A percentile compares a stretch with the other conserved stretches of the same genome.
Conservation (phyloP, 108 stramenopile species). For the Skeletonema grethae region DNA sequence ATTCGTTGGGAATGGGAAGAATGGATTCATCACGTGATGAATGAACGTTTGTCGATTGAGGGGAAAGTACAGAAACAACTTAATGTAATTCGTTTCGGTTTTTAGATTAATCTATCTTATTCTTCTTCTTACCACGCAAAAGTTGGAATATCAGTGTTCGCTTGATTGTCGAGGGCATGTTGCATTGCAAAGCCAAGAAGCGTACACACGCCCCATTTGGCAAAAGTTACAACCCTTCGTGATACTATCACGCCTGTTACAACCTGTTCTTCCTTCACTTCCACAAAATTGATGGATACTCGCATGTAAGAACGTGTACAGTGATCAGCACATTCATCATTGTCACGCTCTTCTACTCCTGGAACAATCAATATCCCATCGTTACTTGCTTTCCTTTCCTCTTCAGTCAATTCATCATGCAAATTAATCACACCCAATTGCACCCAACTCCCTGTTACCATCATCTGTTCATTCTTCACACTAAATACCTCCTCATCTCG, state of each 20-base stretch:
- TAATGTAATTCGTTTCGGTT: constrained; percentile 5
- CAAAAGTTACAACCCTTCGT: neutral
- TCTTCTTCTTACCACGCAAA: neutral
- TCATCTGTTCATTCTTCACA: neutral
- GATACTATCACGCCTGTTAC: neutral
- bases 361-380: neutral
- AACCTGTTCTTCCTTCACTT: neutral
- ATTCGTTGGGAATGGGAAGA: neutral
- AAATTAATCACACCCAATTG: neutral
- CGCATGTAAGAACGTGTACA: neutral
- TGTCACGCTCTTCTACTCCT: neutral
- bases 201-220: neutral
- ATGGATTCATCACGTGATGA: neutral
- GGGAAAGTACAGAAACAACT: neutral
- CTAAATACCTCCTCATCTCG: constrained; percentile 2
- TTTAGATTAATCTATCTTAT: neutral
- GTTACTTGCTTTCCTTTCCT: neutral
- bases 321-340: neutral
- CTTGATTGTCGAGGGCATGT: neutral
- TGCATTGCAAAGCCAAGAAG: neutral
- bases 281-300: neutral
- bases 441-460: neutral
- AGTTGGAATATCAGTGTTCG: neutral
- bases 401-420: neutral
- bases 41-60: neutral